Percentiles rank a stretch among this genome's conserved stretches.
Conservation (phyloP, 2,329 filamentous ascomycete genomes). For the Fusarium staphyleae region DNA sequence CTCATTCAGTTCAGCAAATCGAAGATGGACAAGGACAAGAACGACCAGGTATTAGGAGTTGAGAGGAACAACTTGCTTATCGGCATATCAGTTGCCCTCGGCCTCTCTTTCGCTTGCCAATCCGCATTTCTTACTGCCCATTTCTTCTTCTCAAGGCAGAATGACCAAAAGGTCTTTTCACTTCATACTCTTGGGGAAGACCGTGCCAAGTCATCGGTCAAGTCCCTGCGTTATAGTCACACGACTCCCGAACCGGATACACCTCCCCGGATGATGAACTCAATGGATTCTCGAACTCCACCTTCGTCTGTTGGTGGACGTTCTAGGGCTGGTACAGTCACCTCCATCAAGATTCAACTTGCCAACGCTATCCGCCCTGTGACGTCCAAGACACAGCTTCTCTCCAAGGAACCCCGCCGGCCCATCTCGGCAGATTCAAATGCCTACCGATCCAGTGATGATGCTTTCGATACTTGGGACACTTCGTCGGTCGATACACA, state of each 20-base stretch:
- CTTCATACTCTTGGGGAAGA: conserved; percentile 36
- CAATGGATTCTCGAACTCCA: conserved; percentile 50
- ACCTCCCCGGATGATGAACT: conserved; percentile 44
- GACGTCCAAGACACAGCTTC: conserved; percentile 62
- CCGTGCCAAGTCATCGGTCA: conserved; percentile 47
- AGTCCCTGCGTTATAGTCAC: conserved; percentile 60
- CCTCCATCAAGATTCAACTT: conserved; percentile 49
- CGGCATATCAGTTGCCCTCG: conserved; percentile 55
- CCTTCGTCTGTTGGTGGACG: conserved; percentile 51
- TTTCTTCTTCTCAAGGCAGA: conserved; percentile 49
- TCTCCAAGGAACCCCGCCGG: conserved; percentile 54
- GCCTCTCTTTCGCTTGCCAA: conserved; percentile 55
- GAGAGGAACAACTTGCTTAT: conserved; percentile 48
- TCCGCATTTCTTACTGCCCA: conserved; percentile 57
- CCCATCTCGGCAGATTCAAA: conserved; percentile 58
- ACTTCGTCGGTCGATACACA: conserved; percentile 71
- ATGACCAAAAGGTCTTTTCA: conserved; percentile 28
- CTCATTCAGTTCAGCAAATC: conserved; percentile 50
- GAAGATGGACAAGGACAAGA: conserved; percentile 18
- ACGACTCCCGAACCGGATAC: conserved; percentile 48
- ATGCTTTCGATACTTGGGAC: conserved; percentile 79
- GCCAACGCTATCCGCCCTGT: conserved; percentile 60
- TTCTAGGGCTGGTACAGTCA: conserved; percentile 36
- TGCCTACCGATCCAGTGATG: conserved; percentile 53
- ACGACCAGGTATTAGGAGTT: conserved; percentile 17